These are phyloP conservation scores for Straminergon stramineum DNA, from an alignment of 225 moss, liverwort and hornwort species.

Conservation along the genomic window DNA sequence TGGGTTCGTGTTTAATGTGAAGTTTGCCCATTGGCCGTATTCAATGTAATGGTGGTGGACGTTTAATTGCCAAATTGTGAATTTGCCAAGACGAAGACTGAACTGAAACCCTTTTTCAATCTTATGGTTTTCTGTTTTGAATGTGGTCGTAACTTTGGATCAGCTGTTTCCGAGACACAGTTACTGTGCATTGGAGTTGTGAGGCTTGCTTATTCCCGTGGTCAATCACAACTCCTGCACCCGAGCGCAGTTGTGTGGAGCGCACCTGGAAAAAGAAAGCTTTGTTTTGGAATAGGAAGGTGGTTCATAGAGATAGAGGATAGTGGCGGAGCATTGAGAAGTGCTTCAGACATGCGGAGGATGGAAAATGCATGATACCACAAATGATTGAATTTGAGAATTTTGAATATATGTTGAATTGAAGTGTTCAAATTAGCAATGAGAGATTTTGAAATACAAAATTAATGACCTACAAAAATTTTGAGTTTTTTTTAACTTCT, in stretches of 20 bases:
- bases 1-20: background rate
- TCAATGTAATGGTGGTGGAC: background rate
- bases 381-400: background rate
- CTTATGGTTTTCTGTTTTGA: background rate
- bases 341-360: rapidly evolving
- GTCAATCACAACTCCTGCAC: background rate
- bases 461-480: too few relatives aligned
- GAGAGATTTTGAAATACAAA: background rate
- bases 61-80: background rate
- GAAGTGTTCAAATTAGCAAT: background rate
- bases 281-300: background rate
- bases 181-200: background rate
- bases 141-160: background rate
- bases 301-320: background rate
- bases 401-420: background rate
- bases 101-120: background rate
- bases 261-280: too few relatives aligned
- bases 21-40: background rate
- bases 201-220: background rate
- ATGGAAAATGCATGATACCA: background rate
- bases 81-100: background rate
- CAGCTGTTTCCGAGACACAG: background rate
- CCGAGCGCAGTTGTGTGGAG: background rate
- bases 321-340: background rate
- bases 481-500: too few relatives aligned